phyloP scores from a whole-genome alignment of 768 basidiomycete genomes.

The Calocera cornea region DNA sequence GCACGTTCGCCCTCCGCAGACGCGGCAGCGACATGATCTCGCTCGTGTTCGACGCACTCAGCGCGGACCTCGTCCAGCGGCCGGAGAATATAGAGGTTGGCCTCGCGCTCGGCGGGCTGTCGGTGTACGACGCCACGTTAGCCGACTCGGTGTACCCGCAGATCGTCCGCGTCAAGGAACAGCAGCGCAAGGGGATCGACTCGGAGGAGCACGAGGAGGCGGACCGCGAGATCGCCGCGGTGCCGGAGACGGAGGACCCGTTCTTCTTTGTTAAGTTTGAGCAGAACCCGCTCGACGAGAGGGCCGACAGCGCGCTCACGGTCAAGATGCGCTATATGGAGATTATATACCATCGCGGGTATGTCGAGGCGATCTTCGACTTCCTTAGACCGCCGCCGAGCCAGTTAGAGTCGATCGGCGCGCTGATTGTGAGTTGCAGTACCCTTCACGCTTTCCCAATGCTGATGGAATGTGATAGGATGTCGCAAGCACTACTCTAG shows the following conservation, averaged over 20 bases:
- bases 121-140: slow-evolving; percentile 86
- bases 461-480: too few relatives aligned
- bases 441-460: too few relatives aligned
- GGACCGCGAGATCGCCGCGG: slow-evolving; percentile 13
- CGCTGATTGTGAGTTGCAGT: slow-evolving; percentile 58
- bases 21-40: slow-evolving; percentile 66
- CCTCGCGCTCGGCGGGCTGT: slow-evolving; percentile 70
- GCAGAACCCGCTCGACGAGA: slow-evolving; percentile 76
- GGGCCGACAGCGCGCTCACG: slow-evolving; percentile 81
- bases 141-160: slow-evolving; percentile 66
- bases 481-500: slow-evolving; percentile 84
- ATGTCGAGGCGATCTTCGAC: slow-evolving; percentile 77
- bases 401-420: slow-evolving; percentile 90
- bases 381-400: slow-evolving; percentile 92
- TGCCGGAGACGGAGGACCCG: slow-evolving; percentile 24
- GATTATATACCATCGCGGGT: slow-evolving; percentile 88
- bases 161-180: slow-evolving; percentile 72
- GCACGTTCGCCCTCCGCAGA: slow-evolving; percentile 69
- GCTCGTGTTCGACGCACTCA: slow-evolving; percentile 73
- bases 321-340: slow-evolving; percentile 91
- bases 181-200: slow-evolving; percentile 19
- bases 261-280: slow-evolving; percentile 92
- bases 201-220: slow-evolving; percentile 24
- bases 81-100: slow-evolving; percentile 77
- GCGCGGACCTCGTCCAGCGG: slow-evolving; percentile 70